Evolutionary conservation across 306 rosid species (phyloP).

Genomic region (Pachyrhizus erosus): DNA sequence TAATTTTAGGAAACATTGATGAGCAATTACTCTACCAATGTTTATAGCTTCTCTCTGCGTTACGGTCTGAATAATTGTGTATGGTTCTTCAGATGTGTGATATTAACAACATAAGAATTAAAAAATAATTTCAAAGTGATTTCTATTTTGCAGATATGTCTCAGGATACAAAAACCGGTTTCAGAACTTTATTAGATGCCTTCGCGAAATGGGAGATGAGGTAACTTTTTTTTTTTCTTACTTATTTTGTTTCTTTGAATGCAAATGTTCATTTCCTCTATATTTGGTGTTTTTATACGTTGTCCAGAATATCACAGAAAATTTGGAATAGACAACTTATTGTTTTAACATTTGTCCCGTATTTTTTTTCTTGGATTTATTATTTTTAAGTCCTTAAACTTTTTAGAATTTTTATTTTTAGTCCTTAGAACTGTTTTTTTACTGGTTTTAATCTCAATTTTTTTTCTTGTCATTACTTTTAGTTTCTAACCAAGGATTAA

Average conservation of each 20-base stretch:
- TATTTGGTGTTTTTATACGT: constrained; percentile 3
- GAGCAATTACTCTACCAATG: background rate
- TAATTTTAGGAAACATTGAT: background rate
- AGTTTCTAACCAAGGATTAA: too few relatives aligned
- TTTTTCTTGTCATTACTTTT: too few relatives aligned
- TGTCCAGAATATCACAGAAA: background rate
- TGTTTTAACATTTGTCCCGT: too few relatives aligned
- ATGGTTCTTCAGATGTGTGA: constrained; percentile 7
- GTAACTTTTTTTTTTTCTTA: constrained; percentile 42
- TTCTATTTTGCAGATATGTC: constrained; percentile 54
- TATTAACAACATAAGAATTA: background rate
- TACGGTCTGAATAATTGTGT: background rate
- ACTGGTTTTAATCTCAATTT: too few relatives aligned
- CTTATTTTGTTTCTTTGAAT: background rate
- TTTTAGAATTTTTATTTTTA: too few relatives aligned
- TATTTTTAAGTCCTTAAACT: too few relatives aligned
- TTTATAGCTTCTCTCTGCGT: constrained; percentile 22
- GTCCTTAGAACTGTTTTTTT: too few relatives aligned
- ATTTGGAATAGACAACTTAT: background rate
- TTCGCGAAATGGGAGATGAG: constrained; percentile 73
- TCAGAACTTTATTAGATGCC: constrained; percentile 60
- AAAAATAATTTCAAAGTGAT: background rate
- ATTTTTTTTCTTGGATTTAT: too few relatives aligned
- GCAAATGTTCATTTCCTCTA: constrained; percentile 25
- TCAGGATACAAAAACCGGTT: constrained; percentile 67